Base-by-base conservation (phyloP, 805 yeast species). In the Pichia thaimueangensis region DNA sequence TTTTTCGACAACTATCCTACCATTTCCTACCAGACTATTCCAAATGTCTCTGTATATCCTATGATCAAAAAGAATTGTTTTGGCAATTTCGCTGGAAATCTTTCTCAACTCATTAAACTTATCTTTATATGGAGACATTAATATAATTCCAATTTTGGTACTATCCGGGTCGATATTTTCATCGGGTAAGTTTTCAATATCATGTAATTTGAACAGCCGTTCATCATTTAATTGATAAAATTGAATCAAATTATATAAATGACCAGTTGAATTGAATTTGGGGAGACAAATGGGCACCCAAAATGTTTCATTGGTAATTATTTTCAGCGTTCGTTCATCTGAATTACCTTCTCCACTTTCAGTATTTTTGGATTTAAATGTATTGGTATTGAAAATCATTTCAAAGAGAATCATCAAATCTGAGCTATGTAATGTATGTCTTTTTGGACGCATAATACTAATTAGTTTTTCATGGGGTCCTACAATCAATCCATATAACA, bases 241-340 rank as follows among this genome's bases (percentile, higher is more conserved):
- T 45, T 78, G 80, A 34, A 88, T 83, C 54, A 83, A 86, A 11
- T 87, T 79, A 56, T 93, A 85, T 6, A 91, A 63, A 54, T 89
- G 93, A 9, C 98, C 98, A 49, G 80, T 79, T 2, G 86, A 66
- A 56, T 93, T 91, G 67, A 91, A 91, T 51, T 84, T 78, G 0
- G 97, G 96, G 58, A 91, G 70, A 60, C 98, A 91, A 0, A 91
- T 70, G 0, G 98, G 98, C 11, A 86, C 75, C 97, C 97, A 93
- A 45, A 87, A 76, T 55, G 89, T 96, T 51, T 84, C 84, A 43
- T 69, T 56, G 50, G 73, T 47, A 2, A 60, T 50, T 11, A 55
- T 34, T 23, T 52, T 50, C 36, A 51, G 44, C 8, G 37, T 42
- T 7, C 43, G 50, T 15, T 51, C 17, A 3, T 29, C 32, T 1